Conservation (phyloP, 2,329 filamentous ascomycete genomes). For the Rhexocercosporidium sp. region DNA sequence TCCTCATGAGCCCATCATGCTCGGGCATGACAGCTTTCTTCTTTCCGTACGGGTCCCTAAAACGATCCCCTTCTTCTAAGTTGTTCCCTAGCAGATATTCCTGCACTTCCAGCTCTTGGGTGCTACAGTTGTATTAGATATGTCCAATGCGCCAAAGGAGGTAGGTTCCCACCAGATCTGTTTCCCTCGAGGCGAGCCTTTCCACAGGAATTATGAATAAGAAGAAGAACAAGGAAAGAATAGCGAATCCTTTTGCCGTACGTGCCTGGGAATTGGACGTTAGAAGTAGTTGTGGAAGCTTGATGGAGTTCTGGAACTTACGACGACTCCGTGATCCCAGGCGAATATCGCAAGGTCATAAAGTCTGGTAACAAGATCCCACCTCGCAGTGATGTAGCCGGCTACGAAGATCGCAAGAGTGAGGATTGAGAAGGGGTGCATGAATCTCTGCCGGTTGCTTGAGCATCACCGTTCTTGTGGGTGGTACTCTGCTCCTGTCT, state of each 20-base stretch:
- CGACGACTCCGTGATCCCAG: slow-evolving; percentile 97
- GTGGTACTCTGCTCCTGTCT: neutral
- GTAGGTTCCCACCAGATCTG: slow-evolving; percentile 69
- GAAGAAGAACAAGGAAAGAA: slow-evolving; percentile 85
- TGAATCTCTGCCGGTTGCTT: slow-evolving; percentile 50
- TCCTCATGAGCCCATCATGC: slow-evolving; percentile 90
- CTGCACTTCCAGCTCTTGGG: slow-evolving; percentile 76
- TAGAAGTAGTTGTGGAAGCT: slow-evolving; percentile 17
- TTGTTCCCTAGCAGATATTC: slow-evolving; percentile 94
- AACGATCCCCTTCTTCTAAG: slow-evolving; percentile 93
- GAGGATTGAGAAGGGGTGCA: slow-evolving; percentile 97
- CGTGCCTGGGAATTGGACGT: slow-evolving; percentile 64
- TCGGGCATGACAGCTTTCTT: slow-evolving; percentile 63
- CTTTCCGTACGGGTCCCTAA: slow-evolving; percentile 51
- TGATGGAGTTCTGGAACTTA: slow-evolving; percentile 51
- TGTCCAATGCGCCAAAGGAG: slow-evolving; percentile 26
- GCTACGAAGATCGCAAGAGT: slow-evolving; percentile 98
- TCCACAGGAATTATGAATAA: slow-evolving; percentile 83
- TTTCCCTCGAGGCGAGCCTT: slow-evolving; percentile 80
- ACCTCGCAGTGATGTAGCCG: slow-evolving; percentile 98
- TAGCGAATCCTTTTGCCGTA: slow-evolving; percentile 81
- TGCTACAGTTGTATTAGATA: slow-evolving; percentile 61
- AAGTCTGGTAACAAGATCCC: slow-evolving; percentile 95
- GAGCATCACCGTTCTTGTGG: slow-evolving; percentile 35
- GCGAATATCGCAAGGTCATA: slow-evolving; percentile 98